phyloP scores from a whole-genome alignment of 805 yeast genomes.

The Candida jianshihensis region DNA sequence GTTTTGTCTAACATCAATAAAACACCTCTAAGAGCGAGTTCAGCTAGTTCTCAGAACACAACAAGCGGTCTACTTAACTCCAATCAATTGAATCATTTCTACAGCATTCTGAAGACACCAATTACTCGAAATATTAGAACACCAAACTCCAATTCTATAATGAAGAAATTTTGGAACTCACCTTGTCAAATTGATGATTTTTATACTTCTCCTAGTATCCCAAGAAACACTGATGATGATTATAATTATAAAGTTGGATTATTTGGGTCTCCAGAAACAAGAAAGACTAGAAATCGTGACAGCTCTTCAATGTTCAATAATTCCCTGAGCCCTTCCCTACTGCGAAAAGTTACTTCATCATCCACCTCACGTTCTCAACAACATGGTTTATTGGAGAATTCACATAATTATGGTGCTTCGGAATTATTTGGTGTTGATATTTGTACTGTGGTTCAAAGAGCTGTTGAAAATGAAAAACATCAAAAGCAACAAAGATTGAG shows the following conservation, averaged over 20 bases:
- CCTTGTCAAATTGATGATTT: slow-evolving; percentile 65
- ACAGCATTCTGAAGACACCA: slow-evolving; percentile 24
- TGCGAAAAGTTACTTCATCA: not conserved
- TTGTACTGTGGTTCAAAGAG: slow-evolving; percentile 41
- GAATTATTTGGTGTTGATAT: slow-evolving; percentile 56
- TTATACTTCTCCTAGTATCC: slow-evolving; percentile 43
- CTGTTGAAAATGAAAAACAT: slow-evolving; percentile 27
- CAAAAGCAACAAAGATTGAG: slow-evolving; percentile 2
- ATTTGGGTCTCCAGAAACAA: slow-evolving; percentile 31
- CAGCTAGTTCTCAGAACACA: slow-evolving; percentile 11
- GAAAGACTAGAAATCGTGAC: slow-evolving; percentile 5
- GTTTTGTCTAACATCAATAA: slow-evolving; percentile 24
- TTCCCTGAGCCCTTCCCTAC: not conserved
- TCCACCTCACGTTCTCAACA: not conserved
- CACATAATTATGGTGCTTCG: slow-evolving; percentile 11
- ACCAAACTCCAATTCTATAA: slow-evolving; percentile 30
- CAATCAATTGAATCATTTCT: slow-evolving; percentile 9
- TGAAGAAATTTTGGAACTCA: slow-evolving; percentile 54
- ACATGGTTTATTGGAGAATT: slow-evolving; percentile 13
- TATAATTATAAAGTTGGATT: slow-evolving; percentile 16
- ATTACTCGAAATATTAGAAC: slow-evolving; percentile 19
- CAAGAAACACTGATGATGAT: slow-evolving; percentile 23
- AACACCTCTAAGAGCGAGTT: slow-evolving; percentile 28
- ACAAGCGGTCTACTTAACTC: slow-evolving; percentile 7
- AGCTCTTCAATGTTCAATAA: not conserved